A percentile compares a stretch with the other conserved stretches of the same genome.
phyloP scores from a whole-genome alignment of 352 stramenopile species.

The Phytopythium cucurbitacearum region DNA sequence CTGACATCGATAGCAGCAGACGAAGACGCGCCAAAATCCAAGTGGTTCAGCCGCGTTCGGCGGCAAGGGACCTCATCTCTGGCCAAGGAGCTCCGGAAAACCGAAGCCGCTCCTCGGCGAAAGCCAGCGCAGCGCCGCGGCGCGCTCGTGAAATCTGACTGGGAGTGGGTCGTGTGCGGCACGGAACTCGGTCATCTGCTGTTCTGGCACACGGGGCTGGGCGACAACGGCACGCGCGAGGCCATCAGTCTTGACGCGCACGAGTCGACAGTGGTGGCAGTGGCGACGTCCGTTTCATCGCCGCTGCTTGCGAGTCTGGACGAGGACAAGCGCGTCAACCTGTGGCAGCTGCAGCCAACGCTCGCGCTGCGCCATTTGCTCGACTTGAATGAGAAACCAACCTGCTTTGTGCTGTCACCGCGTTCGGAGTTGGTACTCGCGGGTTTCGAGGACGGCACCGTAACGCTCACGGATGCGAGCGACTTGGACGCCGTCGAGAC shows the following conservation, averaged over 20 bases:
- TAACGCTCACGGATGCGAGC: conserved; percentile 44
- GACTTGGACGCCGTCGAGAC: conserved; percentile 31
- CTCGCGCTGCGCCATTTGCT: conserved; percentile 52
- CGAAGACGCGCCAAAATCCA: conserved; percentile 13
- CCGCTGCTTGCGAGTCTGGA: conserved; percentile 56
- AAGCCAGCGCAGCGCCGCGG: conserved; percentile 9
- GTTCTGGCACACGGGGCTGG: conserved; percentile 64
- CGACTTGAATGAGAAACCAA: conserved; percentile 38
- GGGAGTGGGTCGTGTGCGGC: conserved; percentile 63
- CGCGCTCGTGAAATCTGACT: conserved; percentile 38
- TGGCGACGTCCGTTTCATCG: conserved; percentile 37
- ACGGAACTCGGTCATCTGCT: conserved; percentile 59
- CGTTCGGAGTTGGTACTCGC: conserved; percentile 51
- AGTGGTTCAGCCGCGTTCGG: conserved; percentile 30
- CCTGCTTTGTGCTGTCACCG: conserved; percentile 46
- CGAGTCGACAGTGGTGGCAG: conserved; percentile 35
- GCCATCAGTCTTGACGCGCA: conserved; percentile 54
- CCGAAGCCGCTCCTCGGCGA: conserved; percentile 1
- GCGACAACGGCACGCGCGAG: conserved; percentile 22
- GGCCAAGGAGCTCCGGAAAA: conserved; percentile 10
- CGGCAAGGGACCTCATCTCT: not conserved
- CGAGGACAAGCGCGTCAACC: conserved; percentile 26
- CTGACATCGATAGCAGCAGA: not conserved
- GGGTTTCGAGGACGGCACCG: conserved; percentile 58
- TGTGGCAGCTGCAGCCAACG: conserved; percentile 58